phyloP scores from a whole-genome alignment of 441 rosid species.

The Brassica balearica region DNA sequence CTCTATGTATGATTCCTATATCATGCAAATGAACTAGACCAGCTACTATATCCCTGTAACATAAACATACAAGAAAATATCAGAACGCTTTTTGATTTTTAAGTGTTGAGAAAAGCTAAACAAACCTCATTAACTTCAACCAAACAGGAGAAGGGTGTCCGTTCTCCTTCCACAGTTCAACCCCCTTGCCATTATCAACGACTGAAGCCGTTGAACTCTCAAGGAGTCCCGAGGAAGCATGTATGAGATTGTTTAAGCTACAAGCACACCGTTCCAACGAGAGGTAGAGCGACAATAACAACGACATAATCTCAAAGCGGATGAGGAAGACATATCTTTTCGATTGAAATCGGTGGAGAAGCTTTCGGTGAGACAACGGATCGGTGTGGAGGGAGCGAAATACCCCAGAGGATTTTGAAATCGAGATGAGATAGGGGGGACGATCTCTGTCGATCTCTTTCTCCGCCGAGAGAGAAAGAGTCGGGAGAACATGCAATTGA shows the following conservation, averaged over 20 bases:
- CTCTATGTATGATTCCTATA: conserved; percentile 88
- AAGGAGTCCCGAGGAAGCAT: conserved; percentile 52
- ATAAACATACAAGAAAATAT: conserved; percentile 27
- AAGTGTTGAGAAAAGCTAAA: conserved; percentile 20
- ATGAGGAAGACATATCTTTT: background rate
- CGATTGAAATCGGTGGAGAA: background rate
- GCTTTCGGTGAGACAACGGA: background rate
- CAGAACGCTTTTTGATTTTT: conserved; percentile 13
- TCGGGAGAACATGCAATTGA: background rate
- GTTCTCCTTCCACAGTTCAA: conserved; percentile 75
- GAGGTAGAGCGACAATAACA: background rate
- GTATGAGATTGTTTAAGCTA: conserved; percentile 76
- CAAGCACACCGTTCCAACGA: conserved; percentile 89
- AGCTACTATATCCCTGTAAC: conserved; percentile 77
- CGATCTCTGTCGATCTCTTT: background rate
- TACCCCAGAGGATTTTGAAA: too few species aligned
- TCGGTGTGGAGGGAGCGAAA: too few species aligned
- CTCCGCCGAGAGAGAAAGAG: background rate
- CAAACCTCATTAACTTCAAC: conserved; percentile 83
- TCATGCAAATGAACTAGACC: conserved; percentile 92
- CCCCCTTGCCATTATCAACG: conserved; percentile 51
- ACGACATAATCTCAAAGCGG: background rate
- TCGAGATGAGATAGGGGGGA: too few species aligned
- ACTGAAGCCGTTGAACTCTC: conserved; percentile 48
- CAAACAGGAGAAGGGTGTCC: conserved; percentile 75